Conservation (phyloP, 1,284 basidiomycete genomes). For the Heterobasidion irregulare region DNA sequence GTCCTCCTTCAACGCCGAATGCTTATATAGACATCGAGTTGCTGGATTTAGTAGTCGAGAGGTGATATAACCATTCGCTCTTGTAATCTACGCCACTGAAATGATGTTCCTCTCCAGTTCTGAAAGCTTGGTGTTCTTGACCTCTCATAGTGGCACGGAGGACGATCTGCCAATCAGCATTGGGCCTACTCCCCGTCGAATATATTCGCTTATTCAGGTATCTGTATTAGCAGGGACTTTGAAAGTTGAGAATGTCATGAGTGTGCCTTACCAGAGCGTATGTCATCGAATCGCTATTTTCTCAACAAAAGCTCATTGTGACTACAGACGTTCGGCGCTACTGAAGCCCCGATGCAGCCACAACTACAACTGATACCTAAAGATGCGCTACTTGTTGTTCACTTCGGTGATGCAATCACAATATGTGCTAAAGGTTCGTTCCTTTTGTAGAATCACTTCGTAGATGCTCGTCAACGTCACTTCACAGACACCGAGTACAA, state of each 20-base stretch:
- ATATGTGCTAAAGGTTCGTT: slow-evolving; percentile 52
- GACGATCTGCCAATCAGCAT: slow-evolving; percentile 33
- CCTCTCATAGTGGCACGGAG: slow-evolving; percentile 58
- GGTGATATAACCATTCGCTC: slow-evolving; percentile 27
- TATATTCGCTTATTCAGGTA: slow-evolving; percentile 55
- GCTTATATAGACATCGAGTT: slow-evolving; percentile 56
- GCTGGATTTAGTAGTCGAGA: slow-evolving; percentile 56
- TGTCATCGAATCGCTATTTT: slow-evolving; percentile 18
- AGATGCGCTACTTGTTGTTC: slow-evolving; percentile 50
- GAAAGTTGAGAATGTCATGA: slow-evolving; percentile 37
- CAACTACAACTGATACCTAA: slow-evolving; percentile 50
- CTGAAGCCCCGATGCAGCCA: slow-evolving; percentile 62
- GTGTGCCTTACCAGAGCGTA: slow-evolving; percentile 71
- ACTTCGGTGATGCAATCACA: slow-evolving; percentile 74
- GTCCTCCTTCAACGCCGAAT: slow-evolving; percentile 24
- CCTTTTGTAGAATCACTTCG: background rate
- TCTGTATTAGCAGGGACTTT: slow-evolving; percentile 30
- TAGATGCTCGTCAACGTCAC: background rate
- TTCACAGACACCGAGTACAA: slow-evolving; percentile 58
- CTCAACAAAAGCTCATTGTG: slow-evolving; percentile 4
- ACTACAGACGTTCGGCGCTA: slow-evolving; percentile 45
- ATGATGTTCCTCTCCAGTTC: slow-evolving; percentile 23
- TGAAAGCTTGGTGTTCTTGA: slow-evolving; percentile 47
- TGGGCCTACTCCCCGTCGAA: slow-evolving; percentile 39
- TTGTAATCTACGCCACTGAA: background rate